Evolutionary conservation across 2,329 filamentous ascomycete species (phyloP), one percentile per base, ranked within the genome.

Genomic region (Ambrosiella xylebori): DNA sequence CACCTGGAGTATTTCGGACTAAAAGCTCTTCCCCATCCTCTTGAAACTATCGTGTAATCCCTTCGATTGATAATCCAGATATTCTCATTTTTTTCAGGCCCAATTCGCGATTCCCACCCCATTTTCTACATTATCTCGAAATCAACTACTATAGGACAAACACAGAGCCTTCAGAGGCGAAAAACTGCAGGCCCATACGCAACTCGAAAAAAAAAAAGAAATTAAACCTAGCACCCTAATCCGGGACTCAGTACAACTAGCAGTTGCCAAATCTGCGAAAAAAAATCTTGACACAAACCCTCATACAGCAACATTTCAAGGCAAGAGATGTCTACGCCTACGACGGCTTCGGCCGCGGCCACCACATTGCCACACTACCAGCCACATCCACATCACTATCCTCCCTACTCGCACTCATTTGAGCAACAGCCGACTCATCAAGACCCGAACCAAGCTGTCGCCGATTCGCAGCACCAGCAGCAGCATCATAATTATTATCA

Each of bases 251-350:
- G 44, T 27, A 27, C 27, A 27, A 27, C 27, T 3, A 27, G 27
- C 27, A 27, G 27, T 27, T 27, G 27, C 27, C 27, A 27, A 47
- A 15, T 2, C 44, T 47, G 11, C 12, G 6, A 47, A 41, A 41
- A 41, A 47, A 47, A 47, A 47, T 15, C n/a, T 47, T 47, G n/a
- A 47, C n/a, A 47, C 44, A 17, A 47, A 47, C 44, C 11, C 44
- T 47, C 44, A 17, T n/a, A 15, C 44, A n/a, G 7, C n/a, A 47
- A 47, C 9, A 13, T n/a, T 17, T 15, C 44, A 47, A 47, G 8
- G 13, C n/a, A 47, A 47, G 44, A 47, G 69, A 90, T 91, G 86
- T 90, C 86, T 76, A 89, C 86, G 65, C 86, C 86, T 64, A 88
- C 85, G 62, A 85, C 83, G 66, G 84, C 83, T 65, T 85, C 84